Base-by-base conservation (phyloP, 495 filamentous ascomycete species). In the Aspergillus baeticus region DNA sequence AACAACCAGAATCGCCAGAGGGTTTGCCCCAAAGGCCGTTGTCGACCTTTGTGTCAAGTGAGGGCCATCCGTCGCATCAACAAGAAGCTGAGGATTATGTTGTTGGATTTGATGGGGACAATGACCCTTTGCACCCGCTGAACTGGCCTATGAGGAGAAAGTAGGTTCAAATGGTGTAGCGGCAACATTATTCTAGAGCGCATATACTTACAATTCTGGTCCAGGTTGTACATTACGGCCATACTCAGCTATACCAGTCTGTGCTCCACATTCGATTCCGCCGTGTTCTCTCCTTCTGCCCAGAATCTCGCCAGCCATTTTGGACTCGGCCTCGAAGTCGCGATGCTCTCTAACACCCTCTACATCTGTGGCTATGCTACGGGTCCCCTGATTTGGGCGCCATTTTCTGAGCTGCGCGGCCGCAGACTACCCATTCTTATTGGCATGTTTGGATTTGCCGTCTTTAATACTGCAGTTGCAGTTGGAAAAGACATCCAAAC, bases 81-180 rank as follows among this genome's bases (percentile, higher is more conserved):
- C 87, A 87, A 6, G 81, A 79, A 18, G 77, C 79, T 56, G 90
- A 92, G 55, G 85, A 87, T 57, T 91, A 90, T 70, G 87, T 91
- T 10, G 89, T 92, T 18, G 89, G 91, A 64, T 92, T 91, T 59
- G 81, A 88, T 51, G 90, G 90, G 0, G 80, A 81, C 10, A 75
- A 88, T 60, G 89, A 93, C 68, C 88, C 89, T 3, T 61, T 87
- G 38, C 88, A 94, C 65, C 85, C 89, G 0, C 84, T 89, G 70
- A 94, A 94, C 68, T 94, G 90, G 90, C 77, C 87, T 0, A 59
- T 90, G 20, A 77, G 62, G 58, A 88, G 84, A 72, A 94, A 93
- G 85, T 86, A 69, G n/a, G n/a, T n/a, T n/a, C n/a, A n/a, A n/a
- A 26, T 61, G 66, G 10, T 1, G 5, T 22, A 3, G 18, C 35